Evolutionary conservation across 495 filamentous ascomycete species (phyloP).

Genomic region (Neurospora sp.): DNA sequence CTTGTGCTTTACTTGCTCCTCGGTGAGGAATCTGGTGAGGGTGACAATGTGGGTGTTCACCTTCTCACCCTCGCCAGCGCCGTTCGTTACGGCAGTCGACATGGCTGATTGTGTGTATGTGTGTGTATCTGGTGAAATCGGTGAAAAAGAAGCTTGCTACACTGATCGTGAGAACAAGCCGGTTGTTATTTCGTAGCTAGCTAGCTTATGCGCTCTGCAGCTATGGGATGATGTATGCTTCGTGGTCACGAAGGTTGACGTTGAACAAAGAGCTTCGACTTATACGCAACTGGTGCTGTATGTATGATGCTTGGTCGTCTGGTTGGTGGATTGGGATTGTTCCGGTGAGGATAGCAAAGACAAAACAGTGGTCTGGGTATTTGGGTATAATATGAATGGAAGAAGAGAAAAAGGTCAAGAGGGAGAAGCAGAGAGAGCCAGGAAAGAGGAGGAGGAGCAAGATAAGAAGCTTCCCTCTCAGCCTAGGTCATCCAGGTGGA

Average conservation of each 20-base stretch:
- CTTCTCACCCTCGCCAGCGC: slow-evolving; percentile 44
- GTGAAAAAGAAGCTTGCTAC: neutral
- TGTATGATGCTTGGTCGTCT: neutral
- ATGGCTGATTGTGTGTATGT: slow-evolving; percentile 6
- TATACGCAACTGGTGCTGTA: neutral
- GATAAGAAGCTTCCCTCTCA: neutral
- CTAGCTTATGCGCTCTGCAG: neutral
- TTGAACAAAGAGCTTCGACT: neutral
- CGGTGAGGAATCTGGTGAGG: slow-evolving; percentile 87
- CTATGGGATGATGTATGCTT: neutral
- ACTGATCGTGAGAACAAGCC: neutral
- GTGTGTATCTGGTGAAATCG: neutral
- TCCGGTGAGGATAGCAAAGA: neutral
- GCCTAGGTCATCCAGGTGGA: neutral
- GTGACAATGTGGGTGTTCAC: slow-evolving; percentile 95
- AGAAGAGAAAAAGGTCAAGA: neutral
- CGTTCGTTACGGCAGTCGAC: slow-evolving; percentile 19
- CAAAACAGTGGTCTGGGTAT: neutral
- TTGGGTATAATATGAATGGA: neutral
- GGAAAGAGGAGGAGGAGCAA: neutral
- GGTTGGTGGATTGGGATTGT: neutral
- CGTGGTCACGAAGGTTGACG: neutral
- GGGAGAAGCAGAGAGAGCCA: neutral
- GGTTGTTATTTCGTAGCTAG: neutral
- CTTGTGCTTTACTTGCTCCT: slow-evolving; percentile 86